A percentile compares a stretch with the other conserved stretches of the same genome.
These are phyloP conservation scores for Alternaria arbusti DNA, from an alignment of 2,329 filamentous ascomycete species.

Conservation along the genomic window DNA sequence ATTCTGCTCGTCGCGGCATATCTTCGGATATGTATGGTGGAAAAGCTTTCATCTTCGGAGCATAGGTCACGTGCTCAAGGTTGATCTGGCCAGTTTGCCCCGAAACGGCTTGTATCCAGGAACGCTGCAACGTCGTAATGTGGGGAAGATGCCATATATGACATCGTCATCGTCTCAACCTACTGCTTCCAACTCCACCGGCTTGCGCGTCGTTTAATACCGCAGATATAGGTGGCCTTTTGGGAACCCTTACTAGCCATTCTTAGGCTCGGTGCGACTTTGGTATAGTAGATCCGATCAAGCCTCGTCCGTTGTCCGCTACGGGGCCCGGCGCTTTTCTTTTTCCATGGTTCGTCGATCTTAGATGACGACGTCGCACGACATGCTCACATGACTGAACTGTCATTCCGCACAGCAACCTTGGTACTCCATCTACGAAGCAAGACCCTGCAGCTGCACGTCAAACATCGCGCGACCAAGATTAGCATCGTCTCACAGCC, in stretches of 20 bases:
- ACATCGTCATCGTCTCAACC: slow-evolving; percentile 5
- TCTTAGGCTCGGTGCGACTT: slow-evolving; percentile 6
- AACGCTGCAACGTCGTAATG: slow-evolving; percentile 2
- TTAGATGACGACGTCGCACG: slow-evolving; percentile 7
- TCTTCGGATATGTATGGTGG: neutral
- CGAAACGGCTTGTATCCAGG: neutral
- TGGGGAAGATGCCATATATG: neutral
- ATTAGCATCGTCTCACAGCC: neutral
- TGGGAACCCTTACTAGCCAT: slow-evolving; percentile 8
- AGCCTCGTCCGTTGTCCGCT: slow-evolving; percentile 4
- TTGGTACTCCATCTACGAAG: neutral
- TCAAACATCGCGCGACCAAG: neutral
- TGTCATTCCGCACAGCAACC: neutral
- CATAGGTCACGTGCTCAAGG: neutral
- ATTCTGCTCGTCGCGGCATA: slow-evolving; percentile 8
- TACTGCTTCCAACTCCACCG: slow-evolving; percentile 1
- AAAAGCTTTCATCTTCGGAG: neutral
- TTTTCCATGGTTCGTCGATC: slow-evolving; percentile 15
- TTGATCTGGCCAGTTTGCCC: neutral
- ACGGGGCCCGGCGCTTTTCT: slow-evolving; percentile 3
- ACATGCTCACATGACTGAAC: neutral
- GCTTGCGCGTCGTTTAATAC: slow-evolving; percentile 14
- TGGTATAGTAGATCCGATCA: slow-evolving; percentile 5
- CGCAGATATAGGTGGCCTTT: slow-evolving; percentile 2
- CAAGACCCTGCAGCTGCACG: slow-evolving; percentile 13